Evolutionary conservation across 441 rosid species (phyloP).

Genomic region (Jatropha multifida): DNA sequence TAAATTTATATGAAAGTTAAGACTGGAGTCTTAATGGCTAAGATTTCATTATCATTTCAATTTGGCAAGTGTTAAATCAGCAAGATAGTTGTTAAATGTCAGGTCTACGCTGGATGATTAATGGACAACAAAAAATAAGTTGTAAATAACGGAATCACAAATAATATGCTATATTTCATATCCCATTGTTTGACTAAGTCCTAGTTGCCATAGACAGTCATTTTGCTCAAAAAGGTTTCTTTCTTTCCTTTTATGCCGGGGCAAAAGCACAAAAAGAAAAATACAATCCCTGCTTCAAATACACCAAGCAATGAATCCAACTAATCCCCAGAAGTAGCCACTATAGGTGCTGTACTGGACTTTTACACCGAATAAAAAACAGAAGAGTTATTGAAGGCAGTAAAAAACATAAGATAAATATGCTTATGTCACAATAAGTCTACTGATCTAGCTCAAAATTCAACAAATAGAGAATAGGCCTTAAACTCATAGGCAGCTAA

Average conservation of each 20-base stretch:
- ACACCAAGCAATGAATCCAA: not conserved
- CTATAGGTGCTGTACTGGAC: not conserved
- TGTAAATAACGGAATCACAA: not conserved
- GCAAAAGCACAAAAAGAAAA: not conserved
- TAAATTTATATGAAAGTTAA: not conserved
- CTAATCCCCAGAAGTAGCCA: not conserved
- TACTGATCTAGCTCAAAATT: not conserved
- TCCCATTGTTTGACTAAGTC: not conserved
- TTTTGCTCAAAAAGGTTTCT: not conserved
- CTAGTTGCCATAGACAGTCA: constrained; percentile 4
- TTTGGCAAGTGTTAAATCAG: constrained; percentile 16
- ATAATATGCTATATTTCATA: not conserved
- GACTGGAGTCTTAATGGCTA: constrained; percentile 7
- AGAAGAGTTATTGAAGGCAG: not conserved
- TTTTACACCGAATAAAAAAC: not conserved
- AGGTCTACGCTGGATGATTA: constrained; percentile 5
- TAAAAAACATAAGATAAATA: not conserved
- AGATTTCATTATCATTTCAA: constrained; percentile 12
- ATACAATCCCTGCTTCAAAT: not conserved
- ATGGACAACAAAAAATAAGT: constrained; percentile 12
- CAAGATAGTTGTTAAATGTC: not conserved
- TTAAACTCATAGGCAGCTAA: not conserved
- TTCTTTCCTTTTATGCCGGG: not conserved
- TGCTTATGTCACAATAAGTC: not conserved
- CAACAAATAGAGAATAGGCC: not conserved